Conservation (phyloP, 495 filamentous ascomycete species). For the Parmelia sp. region DNA sequence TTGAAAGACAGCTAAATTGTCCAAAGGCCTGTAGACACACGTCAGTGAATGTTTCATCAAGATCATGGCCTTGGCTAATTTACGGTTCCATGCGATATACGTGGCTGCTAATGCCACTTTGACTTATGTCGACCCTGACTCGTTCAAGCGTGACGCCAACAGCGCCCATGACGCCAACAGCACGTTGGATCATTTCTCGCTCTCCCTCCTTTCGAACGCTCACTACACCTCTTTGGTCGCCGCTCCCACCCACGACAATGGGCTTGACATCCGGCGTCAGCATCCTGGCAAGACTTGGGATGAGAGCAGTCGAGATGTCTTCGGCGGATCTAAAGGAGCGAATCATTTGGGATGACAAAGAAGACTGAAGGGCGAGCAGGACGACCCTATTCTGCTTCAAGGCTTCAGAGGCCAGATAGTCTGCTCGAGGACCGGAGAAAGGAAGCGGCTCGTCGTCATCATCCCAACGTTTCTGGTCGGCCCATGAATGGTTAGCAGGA, state of each 20-base stretch:
- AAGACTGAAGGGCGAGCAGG: slow-evolving; percentile 48
- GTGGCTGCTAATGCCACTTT: slow-evolving; percentile 53
- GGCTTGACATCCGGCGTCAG: slow-evolving; percentile 86
- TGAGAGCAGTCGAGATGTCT: slow-evolving; percentile 67
- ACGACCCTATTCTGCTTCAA: slow-evolving; percentile 60
- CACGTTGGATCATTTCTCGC: slow-evolving; percentile 67
- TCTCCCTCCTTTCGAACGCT: slow-evolving; percentile 82
- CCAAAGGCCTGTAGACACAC: slow-evolving; percentile 50
- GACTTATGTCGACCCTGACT: slow-evolving; percentile 62
- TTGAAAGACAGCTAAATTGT: slow-evolving; percentile 58
- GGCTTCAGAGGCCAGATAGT: slow-evolving; percentile 70
- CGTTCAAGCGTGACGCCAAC: slow-evolving; percentile 77
- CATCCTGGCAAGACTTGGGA: slow-evolving; percentile 76
- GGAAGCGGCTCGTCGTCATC: slow-evolving; percentile 54
- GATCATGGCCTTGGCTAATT: slow-evolving; percentile 33
- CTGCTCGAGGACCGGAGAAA: slow-evolving; percentile 73
- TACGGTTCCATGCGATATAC: slow-evolving; percentile 94
- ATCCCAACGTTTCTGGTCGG: slow-evolving; percentile 31
- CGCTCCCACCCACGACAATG: slow-evolving; percentile 73
- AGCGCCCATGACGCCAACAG: slow-evolving; percentile 71
- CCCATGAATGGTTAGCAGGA: slow-evolving; percentile 28
- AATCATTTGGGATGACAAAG: slow-evolving; percentile 52
- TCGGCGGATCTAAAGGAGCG: slow-evolving; percentile 72
- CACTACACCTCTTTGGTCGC: slow-evolving; percentile 59
- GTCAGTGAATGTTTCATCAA: slow-evolving; percentile 28